Evolutionary conservation across 2,329 filamentous ascomycete genomes (phyloP), one percentile per base, ranked within the genome.

Genomic region (Exophiala alcalophila): DNA sequence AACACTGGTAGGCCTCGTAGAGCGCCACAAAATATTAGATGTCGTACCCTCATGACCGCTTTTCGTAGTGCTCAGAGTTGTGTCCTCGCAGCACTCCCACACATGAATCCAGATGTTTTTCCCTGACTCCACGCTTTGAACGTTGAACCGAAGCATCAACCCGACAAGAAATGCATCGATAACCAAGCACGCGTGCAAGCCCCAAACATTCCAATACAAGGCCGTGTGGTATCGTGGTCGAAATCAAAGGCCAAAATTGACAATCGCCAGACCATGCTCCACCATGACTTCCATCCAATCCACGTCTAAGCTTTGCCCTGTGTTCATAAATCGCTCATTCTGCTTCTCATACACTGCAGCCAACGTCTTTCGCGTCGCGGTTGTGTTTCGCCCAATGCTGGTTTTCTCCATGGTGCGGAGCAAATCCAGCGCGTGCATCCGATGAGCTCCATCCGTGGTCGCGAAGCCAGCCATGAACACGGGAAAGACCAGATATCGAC

Each of bases 401-500:
- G 65, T 59, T 5, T 65, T 64, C 44, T 76, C 73, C 56, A 76
- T 64, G 5, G 56, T 60, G n/a, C 60, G 63, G 25, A 78, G 64
- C 35, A 77, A 52, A n/a, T 72, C 65, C 42, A 77, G 59, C 1
- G 70, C 71, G 50, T 65, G 61, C 39, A 63, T 61, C 54, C 77
- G 73, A 14, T 69, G 62, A 4, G 61, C 61, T 6, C 60, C 59
- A 16, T 67, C 62, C 0, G 56, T 60, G 2, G 64, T 60, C 8
- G 68, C 68, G 12, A 70, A 65, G 3, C 74, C 76, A 0, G 74
- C 72, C 44, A 79, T 67, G 54, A 79, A 78, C 0, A 77, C 51
- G 0, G 76, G 74, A 47, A 78, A 77, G 2, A 74, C 63, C 4
- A 73, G 56, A 42, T 71, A 72, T 15, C 70, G 65, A 11, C 66